Evolutionary conservation across 2,329 filamentous ascomycete genomes (phyloP).

Genomic region (Hymenoscyphus repandus): DNA sequence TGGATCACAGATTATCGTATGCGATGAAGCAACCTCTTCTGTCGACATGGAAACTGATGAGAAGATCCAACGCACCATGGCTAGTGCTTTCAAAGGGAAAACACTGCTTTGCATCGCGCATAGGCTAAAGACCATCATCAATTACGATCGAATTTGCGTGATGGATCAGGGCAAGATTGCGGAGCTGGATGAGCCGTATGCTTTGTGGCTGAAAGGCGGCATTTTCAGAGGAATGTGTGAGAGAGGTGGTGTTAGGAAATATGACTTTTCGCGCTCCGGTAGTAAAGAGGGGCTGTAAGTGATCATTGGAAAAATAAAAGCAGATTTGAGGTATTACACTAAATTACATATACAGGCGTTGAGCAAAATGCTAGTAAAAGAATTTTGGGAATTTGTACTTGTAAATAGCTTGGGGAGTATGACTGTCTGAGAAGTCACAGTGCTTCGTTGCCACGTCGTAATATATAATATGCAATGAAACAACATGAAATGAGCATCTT

Average conservation of each 20-base stretch:
- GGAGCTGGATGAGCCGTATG: constrained; percentile 73
- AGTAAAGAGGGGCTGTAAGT: too few relatives aligned
- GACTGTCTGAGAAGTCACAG: too few relatives aligned
- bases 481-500: too few relatives aligned
- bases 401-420: too few relatives aligned
- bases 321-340: too few relatives aligned
- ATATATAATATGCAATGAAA: too few relatives aligned
- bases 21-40: constrained; percentile 89
- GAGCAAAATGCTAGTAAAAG: too few relatives aligned
- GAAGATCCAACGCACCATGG: constrained; percentile 89
- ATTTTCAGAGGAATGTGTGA: constrained; percentile 73
- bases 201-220: constrained; percentile 66
- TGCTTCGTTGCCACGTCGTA: too few relatives aligned
- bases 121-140: constrained; percentile 83
- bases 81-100: constrained; percentile 75
- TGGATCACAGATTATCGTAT: constrained; percentile 85
- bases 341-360: too few relatives aligned
- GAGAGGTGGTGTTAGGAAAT: constrained; percentile 45
- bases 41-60: constrained; percentile 97
- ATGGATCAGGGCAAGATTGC: constrained; percentile 89
- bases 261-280: constrained; percentile 23
- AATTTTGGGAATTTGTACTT: too few relatives aligned
- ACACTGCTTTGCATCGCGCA: constrained; percentile 92
- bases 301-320: too few relatives aligned
- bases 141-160: constrained; percentile 92